Percentiles rank a stretch among this genome's conserved stretches.
phyloP scores from a whole-genome alignment of 768 basidiomycete species.

The Rhodotorula sphaerocarpa region DNA sequence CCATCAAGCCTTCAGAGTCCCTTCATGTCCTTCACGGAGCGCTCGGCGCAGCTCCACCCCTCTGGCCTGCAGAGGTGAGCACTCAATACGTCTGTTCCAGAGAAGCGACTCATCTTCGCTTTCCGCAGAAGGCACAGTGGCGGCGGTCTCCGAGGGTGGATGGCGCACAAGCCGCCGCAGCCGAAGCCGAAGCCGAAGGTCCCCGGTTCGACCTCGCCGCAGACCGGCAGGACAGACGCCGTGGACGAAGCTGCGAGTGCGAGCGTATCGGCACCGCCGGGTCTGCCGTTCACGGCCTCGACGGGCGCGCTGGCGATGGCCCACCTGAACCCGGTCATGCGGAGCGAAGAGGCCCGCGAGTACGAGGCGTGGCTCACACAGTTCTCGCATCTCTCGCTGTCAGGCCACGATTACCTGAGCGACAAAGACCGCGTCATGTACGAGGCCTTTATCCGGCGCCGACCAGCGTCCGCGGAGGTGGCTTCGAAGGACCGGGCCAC shows the following conservation, averaged over 20 bases:
- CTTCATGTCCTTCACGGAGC: neutral
- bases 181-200: too few species aligned
- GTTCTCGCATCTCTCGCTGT: conserved; percentile 27
- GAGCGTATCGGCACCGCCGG: neutral
- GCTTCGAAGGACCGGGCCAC: neutral
- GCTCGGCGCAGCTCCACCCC: neutral
- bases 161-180: neutral
- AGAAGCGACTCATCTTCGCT: neutral
- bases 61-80: neutral
- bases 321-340: conserved; percentile 32
- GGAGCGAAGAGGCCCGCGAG: conserved; percentile 33
- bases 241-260: too few species aligned
- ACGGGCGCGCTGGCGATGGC: conserved; percentile 33
- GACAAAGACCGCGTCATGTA: conserved; percentile 32
- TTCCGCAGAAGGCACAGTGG: neutral
- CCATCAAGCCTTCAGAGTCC: neutral
- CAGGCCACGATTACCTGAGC: conserved; percentile 17
- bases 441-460: neutral
- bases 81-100: neutral
- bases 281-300: conserved; percentile 6
- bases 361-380: conserved; percentile 37
- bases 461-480: too few species aligned
- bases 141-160: neutral
- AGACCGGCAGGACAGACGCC: too few species aligned
- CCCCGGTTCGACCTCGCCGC: too few species aligned